A percentile compares a stretch with the other conserved stretches of the same genome.
These are phyloP conservation scores for Coniophora puteana DNA, from an alignment of 1,284 basidiomycete species.

Conservation along the genomic window DNA sequence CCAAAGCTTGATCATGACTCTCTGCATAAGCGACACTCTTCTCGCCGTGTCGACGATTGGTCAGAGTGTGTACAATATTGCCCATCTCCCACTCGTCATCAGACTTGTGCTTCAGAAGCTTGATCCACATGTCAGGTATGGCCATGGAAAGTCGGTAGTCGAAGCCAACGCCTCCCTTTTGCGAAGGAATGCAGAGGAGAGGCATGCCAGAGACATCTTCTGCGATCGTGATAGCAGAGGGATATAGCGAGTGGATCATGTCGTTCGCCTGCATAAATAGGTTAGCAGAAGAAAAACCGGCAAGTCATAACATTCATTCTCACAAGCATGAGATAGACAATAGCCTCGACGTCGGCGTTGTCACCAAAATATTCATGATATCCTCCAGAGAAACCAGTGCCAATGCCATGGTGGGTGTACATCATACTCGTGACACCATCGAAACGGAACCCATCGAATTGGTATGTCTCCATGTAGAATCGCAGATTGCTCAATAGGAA, in stretches of 20 bases:
- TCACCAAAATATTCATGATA: slow-evolving; percentile 98
- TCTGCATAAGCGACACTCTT: slow-evolving; percentile 95
- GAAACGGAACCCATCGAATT: slow-evolving; percentile 97
- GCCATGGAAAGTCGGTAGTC: slow-evolving; percentile 99
- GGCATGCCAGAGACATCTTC: slow-evolving; percentile 99
- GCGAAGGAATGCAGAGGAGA: slow-evolving; percentile 79
- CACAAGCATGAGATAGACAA: slow-evolving; percentile 96
- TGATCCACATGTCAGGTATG: slow-evolving; percentile 99
- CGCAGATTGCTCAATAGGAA: slow-evolving; percentile 95
- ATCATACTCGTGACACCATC: slow-evolving; percentile 99
- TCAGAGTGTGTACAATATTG: slow-evolving; percentile 87
- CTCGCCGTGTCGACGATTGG: slow-evolving; percentile 86
- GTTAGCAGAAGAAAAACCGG: not conserved
- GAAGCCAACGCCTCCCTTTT: slow-evolving; percentile 90
- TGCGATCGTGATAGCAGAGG: slow-evolving; percentile 85
- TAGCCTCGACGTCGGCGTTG: slow-evolving; percentile 81
- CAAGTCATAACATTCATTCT: slow-evolving; percentile 27
- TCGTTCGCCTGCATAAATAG: slow-evolving; percentile 78
- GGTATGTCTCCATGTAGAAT: slow-evolving; percentile 94
- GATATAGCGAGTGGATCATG: slow-evolving; percentile 80
- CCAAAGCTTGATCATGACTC: slow-evolving; percentile 96
- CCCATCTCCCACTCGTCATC: slow-evolving; percentile 91
- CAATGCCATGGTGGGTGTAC: slow-evolving; percentile 97
- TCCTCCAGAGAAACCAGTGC: slow-evolving; percentile 94
- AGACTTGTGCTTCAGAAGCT: slow-evolving; percentile 88